Evolutionary conservation across 805 yeast species (phyloP), one percentile per base, ranked within the genome.

Genomic region (Kluyveromyces starmeri): DNA sequence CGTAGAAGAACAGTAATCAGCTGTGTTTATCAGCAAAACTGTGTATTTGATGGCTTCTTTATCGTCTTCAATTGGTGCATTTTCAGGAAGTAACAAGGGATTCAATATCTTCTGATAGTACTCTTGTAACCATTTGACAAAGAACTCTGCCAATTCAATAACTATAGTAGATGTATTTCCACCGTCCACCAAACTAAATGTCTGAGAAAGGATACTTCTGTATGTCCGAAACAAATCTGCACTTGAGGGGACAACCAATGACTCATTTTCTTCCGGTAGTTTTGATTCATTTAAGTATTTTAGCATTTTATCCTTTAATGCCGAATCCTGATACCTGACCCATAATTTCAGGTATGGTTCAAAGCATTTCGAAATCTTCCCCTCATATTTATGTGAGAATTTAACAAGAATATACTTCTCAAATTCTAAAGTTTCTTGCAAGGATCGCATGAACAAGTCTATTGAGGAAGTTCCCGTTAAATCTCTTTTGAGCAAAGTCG

Each of bases 281-380:
- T 74, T 72, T 4, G 76, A 60, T 15, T 73, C 70, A 34, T 75
- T 68, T 51, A 76, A 61, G 50, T 78, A 85, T 35, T 77, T 82
- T 25, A 72, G 51, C 36, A 88, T 64, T 46, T 80, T 83, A 6
- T 68, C 62, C 26, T 71, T 69, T 45, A 89, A 65, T 20, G 67
- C 53, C 7, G 68, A 63, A 41, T 83, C 86, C 58, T 92, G 97
- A 48, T 84, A 82, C 13, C 75, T 75, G 8, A 92, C 78, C 96
- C 97, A 92, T 10, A 84, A 58, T 25, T 71, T 71, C 30, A 92
- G 64, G 52, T 81, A 84, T 1, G 96, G 96, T 53, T 84, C 94
- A 53, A 92, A 88, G 21, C 78, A 75, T 29, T 64, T 67, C 26
- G 79, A 83, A 37, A 75, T 71, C 34, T 58, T 65, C 27, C 64